Conservation (phyloP, 768 basidiomycete species). For the Rubroboletus pulcherrimus region DNA sequence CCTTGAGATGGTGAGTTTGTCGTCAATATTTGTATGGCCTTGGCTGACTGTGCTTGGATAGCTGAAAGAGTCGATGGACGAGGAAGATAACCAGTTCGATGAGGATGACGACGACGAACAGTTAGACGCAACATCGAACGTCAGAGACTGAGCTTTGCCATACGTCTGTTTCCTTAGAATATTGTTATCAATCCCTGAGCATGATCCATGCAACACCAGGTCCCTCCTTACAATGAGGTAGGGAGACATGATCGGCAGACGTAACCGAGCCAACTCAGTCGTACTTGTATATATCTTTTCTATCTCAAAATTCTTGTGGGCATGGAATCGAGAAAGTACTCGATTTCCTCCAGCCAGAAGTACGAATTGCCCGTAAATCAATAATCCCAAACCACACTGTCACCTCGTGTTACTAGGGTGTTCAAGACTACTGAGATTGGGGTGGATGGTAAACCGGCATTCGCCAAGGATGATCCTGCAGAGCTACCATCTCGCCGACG, state of each 20-base stretch:
- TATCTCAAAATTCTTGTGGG: neutral
- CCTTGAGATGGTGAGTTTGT: slow-evolving; percentile 75
- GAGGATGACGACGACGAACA: slow-evolving; percentile 46
- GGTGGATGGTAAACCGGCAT: neutral
- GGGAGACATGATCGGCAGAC: neutral
- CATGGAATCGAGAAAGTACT: neutral
- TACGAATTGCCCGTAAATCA: neutral
- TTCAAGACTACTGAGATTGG: neutral
- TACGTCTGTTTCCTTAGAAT: neutral
- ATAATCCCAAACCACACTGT: no score
- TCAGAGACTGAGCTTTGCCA: slow-evolving; percentile 7
- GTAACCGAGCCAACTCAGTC: neutral
- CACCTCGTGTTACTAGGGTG: no score
- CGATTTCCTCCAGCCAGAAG: neutral
- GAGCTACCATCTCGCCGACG: no score
- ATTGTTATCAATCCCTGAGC: neutral
- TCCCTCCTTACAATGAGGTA: neutral
- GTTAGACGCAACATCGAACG: slow-evolving; percentile 12
- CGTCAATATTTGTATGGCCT: neutral
- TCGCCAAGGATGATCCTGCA: neutral
- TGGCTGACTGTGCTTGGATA: neutral
- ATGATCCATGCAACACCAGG: neutral
- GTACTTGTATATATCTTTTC: neutral
- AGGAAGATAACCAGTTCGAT: slow-evolving; percentile 53
- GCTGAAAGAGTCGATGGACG: slow-evolving; percentile 84